Evolutionary conservation across 2,329 filamentous ascomycete species (phyloP), one percentile per base, ranked within the genome.

Genomic region (Penicillium sp.): DNA sequence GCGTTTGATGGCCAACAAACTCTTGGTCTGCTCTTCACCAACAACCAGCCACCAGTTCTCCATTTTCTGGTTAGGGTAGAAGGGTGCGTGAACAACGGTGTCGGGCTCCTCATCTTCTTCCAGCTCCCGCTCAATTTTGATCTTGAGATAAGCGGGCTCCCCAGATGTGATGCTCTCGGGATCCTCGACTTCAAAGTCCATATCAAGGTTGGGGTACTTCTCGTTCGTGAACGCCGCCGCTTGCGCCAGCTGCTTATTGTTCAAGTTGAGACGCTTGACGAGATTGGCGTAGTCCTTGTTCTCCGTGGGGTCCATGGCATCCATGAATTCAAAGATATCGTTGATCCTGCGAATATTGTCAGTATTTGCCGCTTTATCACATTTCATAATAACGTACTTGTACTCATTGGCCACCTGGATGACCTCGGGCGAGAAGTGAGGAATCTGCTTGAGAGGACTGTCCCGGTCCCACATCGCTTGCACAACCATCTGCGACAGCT

Each of bases 31-130:
- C 72, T 96, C 89, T 59, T 97, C 90, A 24, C 90, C 91, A 27
- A 98, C 88, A 16, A 98, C 88, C 46, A 98, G 74, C 93, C 93
- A 98, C 90, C 90, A 98, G 66, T 93, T 95, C 77, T 98, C 93
- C 74, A 88, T 85, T 78, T 98, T 98, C 69, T 86, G 85, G 40
- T 70, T 76, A 0, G 93, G 90, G 66, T 93, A 98, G 77, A 97
- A 98, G 0, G 93, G 93, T 42, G 91, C 90, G 65, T 97, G 90
- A 2, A 97, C 94, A 1, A 84, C 85, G 1, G 85, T 80, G 66
- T 96, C 89, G 13, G 86, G 79, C 55, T 87, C 84, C 43, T 86
- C 81, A 31, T 82, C 80, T 9, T 82, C 80, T n/a, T 83, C 80
- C 4, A 91, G 73, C 61, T 95, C 89, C 26, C 93, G 86, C 59